These are phyloP conservation scores for Gossypium bickii DNA, from an alignment of 345 rosid species.

Conservation along the genomic window DNA sequence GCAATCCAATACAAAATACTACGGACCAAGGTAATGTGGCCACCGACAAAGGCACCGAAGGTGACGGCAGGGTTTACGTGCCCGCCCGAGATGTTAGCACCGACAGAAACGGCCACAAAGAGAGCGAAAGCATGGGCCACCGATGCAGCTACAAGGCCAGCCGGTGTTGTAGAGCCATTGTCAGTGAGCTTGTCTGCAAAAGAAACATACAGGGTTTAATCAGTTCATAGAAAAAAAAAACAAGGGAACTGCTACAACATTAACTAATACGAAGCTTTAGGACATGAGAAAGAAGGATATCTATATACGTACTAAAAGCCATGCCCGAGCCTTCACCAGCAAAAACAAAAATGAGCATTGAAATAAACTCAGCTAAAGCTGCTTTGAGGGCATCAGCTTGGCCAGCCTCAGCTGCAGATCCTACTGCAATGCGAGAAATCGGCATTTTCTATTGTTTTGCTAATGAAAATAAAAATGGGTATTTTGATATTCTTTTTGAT, in stretches of 20 bases:
- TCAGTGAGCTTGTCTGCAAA: constrained; percentile 51
- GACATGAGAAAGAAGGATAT: background rate
- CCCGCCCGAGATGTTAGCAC: constrained; percentile 72
- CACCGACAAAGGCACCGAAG: constrained; percentile 65
- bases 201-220: background rate
- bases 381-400: constrained; percentile 49
- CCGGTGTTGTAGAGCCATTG: constrained; percentile 46
- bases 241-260: background rate
- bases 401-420: constrained; percentile 42
- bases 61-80: constrained; percentile 77
- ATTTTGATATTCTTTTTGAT: background rate
- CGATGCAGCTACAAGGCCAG: constrained; percentile 58
- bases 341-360: constrained; percentile 64
- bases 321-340: constrained; percentile 83
- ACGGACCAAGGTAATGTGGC: constrained; percentile 48
- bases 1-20: constrained; percentile 57
- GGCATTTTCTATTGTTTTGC: constrained; percentile 35
- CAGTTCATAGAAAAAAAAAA: background rate
- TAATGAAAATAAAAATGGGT: background rate
- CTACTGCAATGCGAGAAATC: constrained; percentile 39
- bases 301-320: constrained; percentile 46
- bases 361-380: constrained; percentile 63
- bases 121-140: constrained; percentile 57
- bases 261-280: background rate
- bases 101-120: constrained; percentile 58